Conservation (phyloP, 441 rosid species). For the Gossypium davidsonii region DNA sequence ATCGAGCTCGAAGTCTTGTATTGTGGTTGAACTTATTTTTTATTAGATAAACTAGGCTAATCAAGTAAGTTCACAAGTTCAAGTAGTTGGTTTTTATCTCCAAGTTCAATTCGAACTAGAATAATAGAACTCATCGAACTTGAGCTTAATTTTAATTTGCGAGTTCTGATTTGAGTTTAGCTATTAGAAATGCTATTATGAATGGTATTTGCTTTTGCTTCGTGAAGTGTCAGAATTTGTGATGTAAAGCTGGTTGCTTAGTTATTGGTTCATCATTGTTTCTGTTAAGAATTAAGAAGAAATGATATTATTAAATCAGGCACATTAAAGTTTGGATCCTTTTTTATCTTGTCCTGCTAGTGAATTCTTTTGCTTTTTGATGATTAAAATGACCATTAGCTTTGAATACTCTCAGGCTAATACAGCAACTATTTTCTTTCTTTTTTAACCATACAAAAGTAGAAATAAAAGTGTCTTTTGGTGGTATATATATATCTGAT, state of each 20-base stretch:
- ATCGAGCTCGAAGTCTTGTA: background rate
- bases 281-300: background rate
- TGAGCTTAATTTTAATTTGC: background rate
- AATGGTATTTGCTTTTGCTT: background rate
- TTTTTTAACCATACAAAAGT: too few relatives aligned
- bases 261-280: background rate
- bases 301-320: background rate
- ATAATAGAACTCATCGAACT: background rate
- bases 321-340: constrained; percentile 4
- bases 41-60: background rate
- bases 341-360: background rate
- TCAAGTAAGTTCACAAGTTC: background rate
- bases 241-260: background rate
- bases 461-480: too few relatives aligned
- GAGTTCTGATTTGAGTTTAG: background rate
- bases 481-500: too few relatives aligned
- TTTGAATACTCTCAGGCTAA: background rate
- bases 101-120: background rate
- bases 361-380: background rate
- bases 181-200: background rate
- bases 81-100: background rate
- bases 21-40: background rate
- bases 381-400: constrained; percentile 4
- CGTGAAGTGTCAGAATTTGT: background rate
- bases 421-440: background rate